phyloP scores from a whole-genome alignment of 495 filamentous ascomycete genomes.

The Tuber aestivum region DNA sequence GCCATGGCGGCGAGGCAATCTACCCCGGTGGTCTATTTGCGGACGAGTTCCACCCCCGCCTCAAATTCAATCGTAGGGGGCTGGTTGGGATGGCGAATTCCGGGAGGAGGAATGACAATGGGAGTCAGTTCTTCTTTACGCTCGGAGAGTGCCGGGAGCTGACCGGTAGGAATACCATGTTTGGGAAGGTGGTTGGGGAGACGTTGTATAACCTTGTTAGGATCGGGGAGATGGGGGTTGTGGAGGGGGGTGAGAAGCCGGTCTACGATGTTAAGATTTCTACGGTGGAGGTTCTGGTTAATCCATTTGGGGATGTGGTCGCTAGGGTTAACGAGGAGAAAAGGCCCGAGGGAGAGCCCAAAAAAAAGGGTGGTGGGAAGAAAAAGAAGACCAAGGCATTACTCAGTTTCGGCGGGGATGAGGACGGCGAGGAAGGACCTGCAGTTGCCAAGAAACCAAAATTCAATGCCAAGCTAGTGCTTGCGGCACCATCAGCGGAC shows the following conservation, averaged over 20 bases:
- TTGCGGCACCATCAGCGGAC: conserved; percentile 47
- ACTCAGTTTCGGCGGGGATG: conserved; percentile 84
- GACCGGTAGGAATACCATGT: conserved; percentile 83
- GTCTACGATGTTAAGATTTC: conserved; percentile 80
- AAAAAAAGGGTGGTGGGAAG: conserved; percentile 53
- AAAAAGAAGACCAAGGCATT: conserved; percentile 76
- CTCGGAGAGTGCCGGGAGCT: conserved; percentile 76
- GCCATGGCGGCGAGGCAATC: conserved; percentile 82
- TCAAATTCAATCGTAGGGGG: conserved; percentile 89
- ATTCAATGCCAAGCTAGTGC: conserved; percentile 79
- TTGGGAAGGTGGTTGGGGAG: conserved; percentile 86
- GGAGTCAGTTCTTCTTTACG: conserved; percentile 96
- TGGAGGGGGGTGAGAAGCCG: conserved; percentile 69
- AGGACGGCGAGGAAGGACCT: conserved; percentile 60
- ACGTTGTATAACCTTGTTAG: conserved; percentile 92
- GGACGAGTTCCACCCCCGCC: conserved; percentile 83
- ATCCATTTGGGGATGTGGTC: conserved; percentile 83
- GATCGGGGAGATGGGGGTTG: conserved; percentile 80
- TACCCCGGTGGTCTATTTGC: conserved; percentile 78
- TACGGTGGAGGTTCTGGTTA: conserved; percentile 74
- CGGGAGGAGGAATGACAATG: conserved; percentile 68
- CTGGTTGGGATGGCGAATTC: conserved; percentile 89
- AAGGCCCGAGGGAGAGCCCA: conserved; percentile 44
- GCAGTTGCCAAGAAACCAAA: conserved; percentile 74
- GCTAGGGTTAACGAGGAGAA: conserved; percentile 51